phyloP scores from a whole-genome alignment of 2,329 filamentous ascomycete species.

The Macrophomina pseudophaseolina region DNA sequence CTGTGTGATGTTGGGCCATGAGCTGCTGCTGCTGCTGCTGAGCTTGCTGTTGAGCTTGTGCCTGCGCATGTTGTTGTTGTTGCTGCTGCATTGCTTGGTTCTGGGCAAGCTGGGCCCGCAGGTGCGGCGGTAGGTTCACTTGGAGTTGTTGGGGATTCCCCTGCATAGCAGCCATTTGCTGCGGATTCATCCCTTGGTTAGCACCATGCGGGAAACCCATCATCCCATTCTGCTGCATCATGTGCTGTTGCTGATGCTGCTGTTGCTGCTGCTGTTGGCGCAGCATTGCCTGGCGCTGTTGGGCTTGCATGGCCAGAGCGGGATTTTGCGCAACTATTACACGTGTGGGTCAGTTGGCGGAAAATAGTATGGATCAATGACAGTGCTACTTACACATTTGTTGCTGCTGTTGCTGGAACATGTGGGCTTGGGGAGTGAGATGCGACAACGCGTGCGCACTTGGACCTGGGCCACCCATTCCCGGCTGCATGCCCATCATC shows the following conservation, averaged over 20 bases:
- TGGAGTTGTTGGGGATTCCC: slow-evolving; percentile 36
- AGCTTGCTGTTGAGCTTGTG: slow-evolving; percentile 43
- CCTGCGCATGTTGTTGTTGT: slow-evolving; percentile 51
- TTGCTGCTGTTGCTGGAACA: slow-evolving; percentile 56
- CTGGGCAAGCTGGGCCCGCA: slow-evolving; percentile 30
- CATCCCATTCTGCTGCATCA: slow-evolving; percentile 57
- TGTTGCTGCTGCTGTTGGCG: slow-evolving; percentile 58
- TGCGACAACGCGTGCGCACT: slow-evolving; percentile 76
- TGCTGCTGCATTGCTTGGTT: slow-evolving; percentile 48
- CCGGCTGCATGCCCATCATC: slow-evolving; percentile 80
- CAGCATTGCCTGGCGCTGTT: slow-evolving; percentile 55
- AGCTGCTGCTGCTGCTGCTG: slow-evolving; percentile 50
- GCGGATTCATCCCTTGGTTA: slow-evolving; percentile 54
- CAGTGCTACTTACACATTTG: slow-evolving; percentile 26
- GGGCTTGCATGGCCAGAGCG: slow-evolving; percentile 47
- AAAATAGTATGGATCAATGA: background rate
- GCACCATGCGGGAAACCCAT: slow-evolving; percentile 62
- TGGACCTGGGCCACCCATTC: slow-evolving; percentile 61
- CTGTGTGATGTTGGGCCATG: slow-evolving; percentile 45
- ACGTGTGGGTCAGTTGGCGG: background rate
- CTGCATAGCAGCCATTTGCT: slow-evolving; percentile 60
- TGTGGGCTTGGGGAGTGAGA: slow-evolving; percentile 66
- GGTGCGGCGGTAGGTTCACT: slow-evolving; percentile 53
- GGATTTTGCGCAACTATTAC: slow-evolving; percentile 38
- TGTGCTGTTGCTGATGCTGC: slow-evolving; percentile 52